Percentiles rank a stretch among this genome's conserved stretches.
Evolutionary conservation across 352 stramenopile species (phyloP).

Genomic region (Globisporangium paroecandrum): DNA sequence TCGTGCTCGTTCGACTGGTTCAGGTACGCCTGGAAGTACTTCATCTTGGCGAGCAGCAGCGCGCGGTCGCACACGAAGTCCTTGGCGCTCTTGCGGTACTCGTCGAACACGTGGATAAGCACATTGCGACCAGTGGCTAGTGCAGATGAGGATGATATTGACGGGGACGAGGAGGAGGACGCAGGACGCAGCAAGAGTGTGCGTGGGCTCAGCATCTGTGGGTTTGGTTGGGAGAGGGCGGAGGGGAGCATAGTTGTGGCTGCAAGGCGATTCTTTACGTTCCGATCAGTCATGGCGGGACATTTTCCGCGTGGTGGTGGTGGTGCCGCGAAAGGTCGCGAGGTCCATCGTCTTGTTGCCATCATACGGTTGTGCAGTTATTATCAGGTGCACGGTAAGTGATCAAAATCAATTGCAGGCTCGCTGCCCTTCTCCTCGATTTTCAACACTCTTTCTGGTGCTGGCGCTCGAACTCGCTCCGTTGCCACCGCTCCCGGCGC

Average conservation of each 20-base stretch:
- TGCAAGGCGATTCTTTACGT: no score
- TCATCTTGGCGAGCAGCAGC: conserved; percentile 87
- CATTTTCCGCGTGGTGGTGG: no score
- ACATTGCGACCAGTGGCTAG: conserved; percentile 34
- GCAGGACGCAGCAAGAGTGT: not conserved
- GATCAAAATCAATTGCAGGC: no score
- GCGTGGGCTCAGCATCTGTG: conserved; percentile 10
- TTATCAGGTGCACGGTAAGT: no score
- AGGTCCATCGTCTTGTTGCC: no score
- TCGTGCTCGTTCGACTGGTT: conserved; percentile 77
- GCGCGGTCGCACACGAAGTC: conserved; percentile 83
- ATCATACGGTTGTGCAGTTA: no score
- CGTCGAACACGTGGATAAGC: conserved; percentile 90
- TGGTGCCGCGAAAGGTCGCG: no score
- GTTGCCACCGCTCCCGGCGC: no score
- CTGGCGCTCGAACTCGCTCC: no score
- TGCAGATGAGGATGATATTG: not conserved
- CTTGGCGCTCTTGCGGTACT: conserved; percentile 79
- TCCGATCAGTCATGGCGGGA: no score
- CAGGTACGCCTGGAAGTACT: conserved; percentile 88
- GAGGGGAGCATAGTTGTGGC: not conserved
- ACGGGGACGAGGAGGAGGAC: not conserved
- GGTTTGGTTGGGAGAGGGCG: not conserved
- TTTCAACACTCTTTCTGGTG: no score
- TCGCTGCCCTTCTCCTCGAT: no score